Conservation (phyloP, 1,284 basidiomycete species). For the Schizophyllum amplum region DNA sequence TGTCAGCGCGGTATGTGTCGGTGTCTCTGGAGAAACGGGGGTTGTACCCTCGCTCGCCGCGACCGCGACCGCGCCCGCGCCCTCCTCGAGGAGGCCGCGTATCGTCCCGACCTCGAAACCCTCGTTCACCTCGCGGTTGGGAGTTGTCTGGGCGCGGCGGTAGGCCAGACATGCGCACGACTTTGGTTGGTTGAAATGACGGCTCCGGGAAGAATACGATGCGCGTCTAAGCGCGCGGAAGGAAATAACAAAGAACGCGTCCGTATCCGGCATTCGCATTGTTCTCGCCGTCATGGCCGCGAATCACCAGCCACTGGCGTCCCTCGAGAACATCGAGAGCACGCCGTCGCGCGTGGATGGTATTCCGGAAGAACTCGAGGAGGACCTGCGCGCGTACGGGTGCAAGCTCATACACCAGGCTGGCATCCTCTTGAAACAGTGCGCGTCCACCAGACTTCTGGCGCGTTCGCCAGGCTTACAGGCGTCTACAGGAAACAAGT, state of each 20-base stretch:
- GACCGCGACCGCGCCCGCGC: too few relatives aligned
- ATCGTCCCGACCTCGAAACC: neutral
- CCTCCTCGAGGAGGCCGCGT: neutral
- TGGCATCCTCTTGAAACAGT: conserved; percentile 85
- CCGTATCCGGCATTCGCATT: neutral
- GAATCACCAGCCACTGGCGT: conserved; percentile 78
- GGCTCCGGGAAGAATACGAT: neutral
- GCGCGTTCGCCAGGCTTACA: conserved; percentile 2
- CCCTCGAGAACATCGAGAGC: conserved; percentile 65
- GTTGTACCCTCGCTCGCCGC: neutral
- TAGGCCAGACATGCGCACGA: conserved; percentile 21
- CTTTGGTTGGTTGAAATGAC: neutral
- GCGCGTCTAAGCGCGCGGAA: conserved; percentile 8
- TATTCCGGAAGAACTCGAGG: conserved; percentile 72
- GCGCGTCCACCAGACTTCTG: conserved; percentile 21
- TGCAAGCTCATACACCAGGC: conserved; percentile 94
- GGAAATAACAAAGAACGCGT: neutral
- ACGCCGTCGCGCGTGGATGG: conserved; percentile 83
- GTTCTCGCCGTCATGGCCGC: conserved; percentile 33
- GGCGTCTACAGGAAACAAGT: conserved; percentile 75
- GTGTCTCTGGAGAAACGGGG: neutral
- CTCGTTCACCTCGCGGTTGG: neutral
- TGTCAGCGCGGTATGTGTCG: neutral
- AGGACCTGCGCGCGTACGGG: conserved; percentile 80
- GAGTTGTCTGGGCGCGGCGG: conserved; percentile 21